phyloP scores from a whole-genome alignment of 2,329 filamentous ascomycete genomes.

The Trichoderma citrinoviride region DNA sequence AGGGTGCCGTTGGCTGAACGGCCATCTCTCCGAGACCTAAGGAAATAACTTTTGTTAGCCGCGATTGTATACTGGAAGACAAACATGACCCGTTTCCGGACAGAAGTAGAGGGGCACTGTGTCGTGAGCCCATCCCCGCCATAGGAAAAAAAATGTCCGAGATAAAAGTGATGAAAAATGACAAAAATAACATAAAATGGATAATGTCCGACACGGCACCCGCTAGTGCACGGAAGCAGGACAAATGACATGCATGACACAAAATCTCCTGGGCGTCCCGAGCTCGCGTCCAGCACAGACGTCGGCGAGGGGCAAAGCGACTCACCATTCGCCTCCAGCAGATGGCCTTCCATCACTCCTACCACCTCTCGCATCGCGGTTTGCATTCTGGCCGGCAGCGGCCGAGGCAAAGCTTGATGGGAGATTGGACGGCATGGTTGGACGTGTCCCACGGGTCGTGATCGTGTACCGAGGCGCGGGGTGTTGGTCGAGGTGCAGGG shows the following conservation, averaged over 20 bases:
- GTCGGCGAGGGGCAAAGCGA: conserved; percentile 33
- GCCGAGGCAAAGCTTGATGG: conserved; percentile 82
- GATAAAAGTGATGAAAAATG: background rate
- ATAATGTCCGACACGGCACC: background rate
- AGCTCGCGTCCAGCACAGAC: background rate
- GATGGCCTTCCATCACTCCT: conserved; percentile 55
- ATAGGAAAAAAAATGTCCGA: background rate
- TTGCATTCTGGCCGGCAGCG: conserved; percentile 70
- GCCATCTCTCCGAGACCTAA: conserved; percentile 57
- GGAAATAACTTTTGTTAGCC: conserved; percentile 21
- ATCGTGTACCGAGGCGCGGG: conserved; percentile 16
- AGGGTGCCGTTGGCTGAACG: conserved; percentile 61
- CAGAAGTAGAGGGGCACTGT: conserved; percentile 4
- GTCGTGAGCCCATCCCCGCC: conserved; percentile 12
- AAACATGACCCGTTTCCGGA: conserved; percentile 6
- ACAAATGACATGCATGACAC: conserved; percentile 24
- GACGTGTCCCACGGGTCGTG: conserved; percentile 22
- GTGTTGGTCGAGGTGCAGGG: conserved; percentile 14
- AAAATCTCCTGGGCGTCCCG: conserved; percentile 20
- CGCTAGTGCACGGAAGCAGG: conserved; percentile 1
- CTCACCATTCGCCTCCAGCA: conserved; percentile 71
- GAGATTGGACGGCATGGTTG: conserved; percentile 67
- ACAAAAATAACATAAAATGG: background rate
- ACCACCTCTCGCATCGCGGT: conserved; percentile 57
- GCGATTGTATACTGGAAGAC: conserved; percentile 6